Conservation (phyloP, 345 rosid species). For the Linum tenue region DNA sequence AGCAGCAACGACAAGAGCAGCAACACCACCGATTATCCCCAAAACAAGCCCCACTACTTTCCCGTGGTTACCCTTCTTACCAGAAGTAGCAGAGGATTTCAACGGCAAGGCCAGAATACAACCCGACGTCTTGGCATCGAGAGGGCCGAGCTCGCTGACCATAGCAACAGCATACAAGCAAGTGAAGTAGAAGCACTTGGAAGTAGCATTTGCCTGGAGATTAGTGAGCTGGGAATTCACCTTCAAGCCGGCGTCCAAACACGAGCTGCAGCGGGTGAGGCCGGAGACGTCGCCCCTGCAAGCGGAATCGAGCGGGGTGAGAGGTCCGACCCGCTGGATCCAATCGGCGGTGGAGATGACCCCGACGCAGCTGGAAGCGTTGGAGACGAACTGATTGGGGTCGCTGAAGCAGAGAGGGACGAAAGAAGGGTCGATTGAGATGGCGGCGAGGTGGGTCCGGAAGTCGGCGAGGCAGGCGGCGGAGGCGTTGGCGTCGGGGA, state of each 20-base stretch:
- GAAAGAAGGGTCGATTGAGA: constrained; percentile 25
- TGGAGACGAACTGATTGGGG: constrained; percentile 30
- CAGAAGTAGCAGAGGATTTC: constrained; percentile 2
- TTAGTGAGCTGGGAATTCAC: constrained; percentile 26
- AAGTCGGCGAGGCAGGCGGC: constrained; percentile 38
- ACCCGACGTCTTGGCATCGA: constrained; percentile 24
- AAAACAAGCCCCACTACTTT: constrained; percentile 16
- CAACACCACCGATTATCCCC: constrained; percentile 23
- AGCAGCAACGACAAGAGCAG: constrained; percentile 28
- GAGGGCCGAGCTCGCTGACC: constrained; percentile 37
- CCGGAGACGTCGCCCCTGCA: constrained; percentile 37
- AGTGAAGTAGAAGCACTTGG: constrained; percentile 36
- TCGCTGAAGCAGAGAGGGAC: constrained; percentile 31
- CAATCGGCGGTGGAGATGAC: constrained; percentile 34
- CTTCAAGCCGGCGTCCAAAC: constrained; percentile 38
- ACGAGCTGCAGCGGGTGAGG: constrained; percentile 35
- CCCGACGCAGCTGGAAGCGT: constrained; percentile 37
- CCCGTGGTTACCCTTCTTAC: neutral
- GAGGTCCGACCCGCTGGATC: constrained; percentile 26
- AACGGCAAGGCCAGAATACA: constrained; percentile 44
- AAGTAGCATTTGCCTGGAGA: constrained; percentile 19
- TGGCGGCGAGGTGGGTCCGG: constrained; percentile 20
- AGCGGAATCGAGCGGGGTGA: constrained; percentile 26
- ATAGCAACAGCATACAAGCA: constrained; percentile 41
- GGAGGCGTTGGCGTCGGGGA: constrained; percentile 21